phyloP scores from a whole-genome alignment of 495 filamentous ascomycete genomes.

The Rostrohypoxylon terebratum region DNA sequence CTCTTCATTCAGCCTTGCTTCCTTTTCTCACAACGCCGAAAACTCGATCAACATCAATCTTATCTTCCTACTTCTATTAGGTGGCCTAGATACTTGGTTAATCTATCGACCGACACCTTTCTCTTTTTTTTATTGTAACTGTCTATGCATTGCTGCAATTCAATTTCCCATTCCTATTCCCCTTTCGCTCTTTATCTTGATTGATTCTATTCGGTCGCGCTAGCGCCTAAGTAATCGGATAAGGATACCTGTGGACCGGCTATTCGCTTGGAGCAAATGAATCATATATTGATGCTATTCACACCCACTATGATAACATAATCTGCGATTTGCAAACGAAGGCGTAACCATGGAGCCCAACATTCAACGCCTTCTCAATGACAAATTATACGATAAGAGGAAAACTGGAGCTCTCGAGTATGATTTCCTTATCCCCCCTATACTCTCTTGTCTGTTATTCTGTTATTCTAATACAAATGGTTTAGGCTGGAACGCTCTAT shows the following conservation, averaged over 20 bases:
- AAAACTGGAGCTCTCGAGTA: slow-evolving; percentile 98
- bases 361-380: slow-evolving; percentile 90
- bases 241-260: neutral
- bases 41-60: neutral
- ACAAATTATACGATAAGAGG: slow-evolving; percentile 98
- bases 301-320: slow-evolving; percentile 31
- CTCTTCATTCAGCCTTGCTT: slow-evolving; percentile 29
- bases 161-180: no score
- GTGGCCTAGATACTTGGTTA: neutral
- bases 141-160: slow-evolving; percentile 6
- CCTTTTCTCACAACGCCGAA: neutral
- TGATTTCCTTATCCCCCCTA: slow-evolving; percentile 52
- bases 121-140: no score
- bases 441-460: slow-evolving; percentile 14
- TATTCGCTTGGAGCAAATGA: neutral
- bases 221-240: neutral
- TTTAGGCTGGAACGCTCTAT: slow-evolving; percentile 88
- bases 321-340: slow-evolving; percentile 14
- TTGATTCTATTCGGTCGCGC: slow-evolving; percentile 8
- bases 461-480: slow-evolving; percentile 40
- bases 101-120: neutral
- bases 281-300: neutral
- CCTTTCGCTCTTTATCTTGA: slow-evolving; percentile 1
- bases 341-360: slow-evolving; percentile 79
- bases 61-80: neutral